These are phyloP conservation scores for Oryza punctata DNA, from an alignment of 176 grass and related monocot genomes.

Conservation along the genomic window DNA sequence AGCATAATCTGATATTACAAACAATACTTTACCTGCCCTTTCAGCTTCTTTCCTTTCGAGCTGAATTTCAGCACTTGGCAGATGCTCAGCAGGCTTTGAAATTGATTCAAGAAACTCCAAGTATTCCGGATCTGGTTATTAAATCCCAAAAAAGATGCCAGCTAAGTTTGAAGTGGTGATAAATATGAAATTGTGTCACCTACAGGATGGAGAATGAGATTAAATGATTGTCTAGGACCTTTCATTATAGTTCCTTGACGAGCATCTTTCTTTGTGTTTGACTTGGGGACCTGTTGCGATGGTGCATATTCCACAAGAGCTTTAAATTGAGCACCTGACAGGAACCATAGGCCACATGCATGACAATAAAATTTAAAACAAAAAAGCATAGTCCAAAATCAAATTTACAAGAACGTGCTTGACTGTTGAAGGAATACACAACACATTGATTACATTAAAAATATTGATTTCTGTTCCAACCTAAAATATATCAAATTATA, in stretches of 20 bases:
- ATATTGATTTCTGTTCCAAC: neutral
- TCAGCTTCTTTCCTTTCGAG: constrained; percentile 98
- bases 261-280: constrained; percentile 78
- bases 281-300: constrained; percentile 75
- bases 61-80: constrained; percentile 99
- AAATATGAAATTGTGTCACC: constrained; percentile 8
- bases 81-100: constrained; percentile 81
- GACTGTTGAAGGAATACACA: neutral
- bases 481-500: constrained; percentile 9
- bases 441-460: neutral
- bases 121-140: constrained; percentile 84
- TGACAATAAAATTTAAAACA: constrained; percentile 36
- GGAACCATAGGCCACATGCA: constrained; percentile 19
- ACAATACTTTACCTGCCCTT: constrained; percentile 67
- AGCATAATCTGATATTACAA: neutral
- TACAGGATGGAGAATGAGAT: neutral
- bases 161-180: constrained; percentile 28
- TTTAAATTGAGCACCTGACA: constrained; percentile 94
- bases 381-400: neutral
- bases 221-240: constrained; percentile 46
- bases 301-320: constrained; percentile 92
- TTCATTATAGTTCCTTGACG: constrained; percentile 90
- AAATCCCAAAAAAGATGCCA: constrained; percentile 12
- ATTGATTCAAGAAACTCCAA: constrained; percentile 88
- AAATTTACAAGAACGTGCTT: neutral